Evolutionary conservation across 108 stramenopile species (phyloP), one percentile per base, ranked within the genome.

Genomic region (Ochromonas danica): DNA sequence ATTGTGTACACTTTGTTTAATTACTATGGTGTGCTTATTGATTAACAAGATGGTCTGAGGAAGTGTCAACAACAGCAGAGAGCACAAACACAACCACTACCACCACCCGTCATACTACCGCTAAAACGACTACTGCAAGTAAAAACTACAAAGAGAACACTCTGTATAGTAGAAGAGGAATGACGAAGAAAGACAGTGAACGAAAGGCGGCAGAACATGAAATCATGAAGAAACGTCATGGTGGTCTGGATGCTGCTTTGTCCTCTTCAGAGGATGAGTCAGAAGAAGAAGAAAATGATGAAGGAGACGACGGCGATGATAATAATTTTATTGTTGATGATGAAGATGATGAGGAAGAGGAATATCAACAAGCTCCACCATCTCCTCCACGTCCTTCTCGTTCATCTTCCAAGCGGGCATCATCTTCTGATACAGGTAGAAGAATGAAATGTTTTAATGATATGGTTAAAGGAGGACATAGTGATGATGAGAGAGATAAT

Each of bases 401-500:
- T 51, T 51, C 45, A 51, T 14, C 6, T 14, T 51, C 45, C 6
- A 51, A n/a, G n/a, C n/a, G 45, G 6, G 22, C 6, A 51, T 14
- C 45, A 51, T 6, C 45, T 51, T 6, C 22, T 51, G 22, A 51
- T 51, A 14, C 6, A 14, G 45, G 6, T 22, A 51, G 22, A 51
- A 51, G 22, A 51, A 14, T 51, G 14, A 51, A 51, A 51, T 51
- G 45, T 6, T 14, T 6, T 51, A 51, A 22, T 14, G 6, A 6
- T 51, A 14, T 14, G 6, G 45, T 14, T 14, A 51, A 70, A 70
- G 40, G 22, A 22, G 67, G 22, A 42, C 22, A 70, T 70, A 22
- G 41, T 75, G 72, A 75, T 57, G 72, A 75, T 31, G 67, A 70
- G 17, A 22, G 22, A 22, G 51, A 57, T 22, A 22, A 57, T 17